phyloP scores from a whole-genome alignment of 805 yeast species.

The Candida corydali region DNA sequence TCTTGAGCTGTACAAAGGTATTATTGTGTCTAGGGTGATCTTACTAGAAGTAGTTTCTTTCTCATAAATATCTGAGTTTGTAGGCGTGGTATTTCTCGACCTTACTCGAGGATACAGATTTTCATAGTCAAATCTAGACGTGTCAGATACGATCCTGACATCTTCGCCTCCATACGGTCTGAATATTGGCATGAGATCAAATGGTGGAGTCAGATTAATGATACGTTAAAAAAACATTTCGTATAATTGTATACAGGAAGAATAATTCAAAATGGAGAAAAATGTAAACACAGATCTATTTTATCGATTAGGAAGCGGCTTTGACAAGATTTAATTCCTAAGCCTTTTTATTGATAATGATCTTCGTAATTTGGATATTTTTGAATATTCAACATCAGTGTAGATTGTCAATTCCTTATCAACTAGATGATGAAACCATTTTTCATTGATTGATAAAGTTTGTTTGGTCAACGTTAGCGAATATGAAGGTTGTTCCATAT shows the following conservation, averaged over 20 bases:
- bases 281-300: no score
- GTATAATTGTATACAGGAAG: no score
- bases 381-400: neutral
- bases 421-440: neutral
- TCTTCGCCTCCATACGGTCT: constrained; percentile 19
- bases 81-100: constrained; percentile 30
- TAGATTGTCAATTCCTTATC: neutral
- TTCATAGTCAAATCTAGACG: constrained; percentile 29
- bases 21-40: constrained; percentile 13
- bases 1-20: constrained; percentile 9
- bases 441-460: constrained; percentile 1
- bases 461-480: neutral
- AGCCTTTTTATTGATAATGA: neutral
- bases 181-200: constrained; percentile 12
- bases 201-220: neutral
- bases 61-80: constrained; percentile 13
- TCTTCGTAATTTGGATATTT: neutral
- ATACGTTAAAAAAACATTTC: neutral
- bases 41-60: constrained; percentile 8
- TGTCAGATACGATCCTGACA: constrained; percentile 26
- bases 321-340: no score
- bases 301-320: no score
- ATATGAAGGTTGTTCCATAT: no score
- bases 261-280: no score
- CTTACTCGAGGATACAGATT: constrained; percentile 20